Conservation (phyloP, 805 yeast species). For the Yamadazyma takamatsuzukensis region DNA sequence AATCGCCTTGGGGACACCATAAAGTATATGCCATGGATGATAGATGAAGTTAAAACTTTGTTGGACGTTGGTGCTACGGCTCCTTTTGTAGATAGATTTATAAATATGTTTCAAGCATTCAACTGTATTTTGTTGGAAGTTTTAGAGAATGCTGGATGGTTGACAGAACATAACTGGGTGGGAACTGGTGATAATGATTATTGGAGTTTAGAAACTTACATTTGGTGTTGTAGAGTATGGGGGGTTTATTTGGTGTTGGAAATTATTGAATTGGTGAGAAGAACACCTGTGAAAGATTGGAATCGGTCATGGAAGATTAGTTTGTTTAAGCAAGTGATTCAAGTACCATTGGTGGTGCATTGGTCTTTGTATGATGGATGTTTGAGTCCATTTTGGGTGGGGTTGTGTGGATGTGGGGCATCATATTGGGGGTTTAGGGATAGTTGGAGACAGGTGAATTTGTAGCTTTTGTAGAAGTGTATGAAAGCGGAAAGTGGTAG, state of each 20-base stretch:
- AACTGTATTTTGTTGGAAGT: conserved; percentile 39
- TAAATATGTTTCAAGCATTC: conserved; percentile 36
- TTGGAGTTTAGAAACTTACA: conserved; percentile 42
- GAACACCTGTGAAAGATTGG: conserved; percentile 37
- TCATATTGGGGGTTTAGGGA: conserved; percentile 40
- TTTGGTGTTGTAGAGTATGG: conserved; percentile 45
- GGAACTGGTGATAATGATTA: conserved; percentile 36
- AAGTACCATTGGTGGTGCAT: conserved; percentile 41
- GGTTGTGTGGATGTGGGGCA: conserved; percentile 42
- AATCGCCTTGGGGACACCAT: conserved; percentile 38
- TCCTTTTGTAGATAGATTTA: conserved; percentile 21
- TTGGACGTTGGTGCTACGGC: conserved; percentile 19
- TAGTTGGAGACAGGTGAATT: conserved; percentile 33
- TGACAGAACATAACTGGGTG: conserved; percentile 44
- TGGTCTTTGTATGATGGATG: conserved; percentile 45
- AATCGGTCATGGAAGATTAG: conserved; percentile 31
- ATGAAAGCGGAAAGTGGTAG: no score
- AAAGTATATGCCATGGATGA: conserved; percentile 43
- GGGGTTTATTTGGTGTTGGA: conserved; percentile 38
- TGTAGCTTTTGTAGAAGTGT: no score
- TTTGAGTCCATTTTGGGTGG: conserved; percentile 46
- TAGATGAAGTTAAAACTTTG: conserved; percentile 33
- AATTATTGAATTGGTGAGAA: conserved; percentile 36
- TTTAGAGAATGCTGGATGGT: conserved; percentile 43
- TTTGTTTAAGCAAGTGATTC: conserved; percentile 35